These are phyloP conservation scores for Hanseniaspora guilliermondii DNA, from an alignment of 805 yeast species.

Conservation along the genomic window DNA sequence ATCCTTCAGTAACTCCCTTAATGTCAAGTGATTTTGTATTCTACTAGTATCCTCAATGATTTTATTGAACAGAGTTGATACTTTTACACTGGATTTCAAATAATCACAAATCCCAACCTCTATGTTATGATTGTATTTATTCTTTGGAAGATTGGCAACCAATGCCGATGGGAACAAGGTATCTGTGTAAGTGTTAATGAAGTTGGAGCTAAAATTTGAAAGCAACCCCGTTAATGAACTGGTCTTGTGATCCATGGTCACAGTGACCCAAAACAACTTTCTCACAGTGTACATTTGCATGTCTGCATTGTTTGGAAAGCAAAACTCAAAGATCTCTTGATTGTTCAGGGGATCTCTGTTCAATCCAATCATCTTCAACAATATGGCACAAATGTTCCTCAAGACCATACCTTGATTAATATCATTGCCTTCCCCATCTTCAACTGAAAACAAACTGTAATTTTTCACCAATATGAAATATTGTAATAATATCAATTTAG, in stretches of 20 bases:
- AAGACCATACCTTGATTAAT: conserved; percentile 5
- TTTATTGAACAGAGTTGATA: neutral
- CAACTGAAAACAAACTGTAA: conserved; percentile 13
- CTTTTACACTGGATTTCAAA: neutral
- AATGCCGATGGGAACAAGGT: conserved; percentile 3
- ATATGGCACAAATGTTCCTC: conserved; percentile 6
- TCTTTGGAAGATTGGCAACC: neutral
- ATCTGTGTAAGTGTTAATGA: conserved; percentile 1
- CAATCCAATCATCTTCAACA: conserved; percentile 12
- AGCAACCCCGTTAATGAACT: conserved; percentile 5
- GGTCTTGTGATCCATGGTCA: conserved; percentile 10
- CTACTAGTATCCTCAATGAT: conserved; percentile 1
- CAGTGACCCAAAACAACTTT: conserved; percentile 10
- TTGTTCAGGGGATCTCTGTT: conserved; percentile 12
- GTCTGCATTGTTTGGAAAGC: neutral
- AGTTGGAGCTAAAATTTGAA: conserved; percentile 2
- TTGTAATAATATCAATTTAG: conserved; percentile 11
- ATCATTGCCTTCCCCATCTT: conserved; percentile 14
- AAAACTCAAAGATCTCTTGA: neutral
- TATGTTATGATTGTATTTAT: neutral
- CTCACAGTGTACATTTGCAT: conserved; percentile 9
- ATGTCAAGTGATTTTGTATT: neutral
- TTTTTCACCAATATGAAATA: conserved; percentile 6
- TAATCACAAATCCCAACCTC: conserved; percentile 9
- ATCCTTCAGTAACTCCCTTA: neutral